These are phyloP conservation scores for Phoma sp. DNA, from an alignment of 2,329 filamentous ascomycete species.

Conservation along the genomic window DNA sequence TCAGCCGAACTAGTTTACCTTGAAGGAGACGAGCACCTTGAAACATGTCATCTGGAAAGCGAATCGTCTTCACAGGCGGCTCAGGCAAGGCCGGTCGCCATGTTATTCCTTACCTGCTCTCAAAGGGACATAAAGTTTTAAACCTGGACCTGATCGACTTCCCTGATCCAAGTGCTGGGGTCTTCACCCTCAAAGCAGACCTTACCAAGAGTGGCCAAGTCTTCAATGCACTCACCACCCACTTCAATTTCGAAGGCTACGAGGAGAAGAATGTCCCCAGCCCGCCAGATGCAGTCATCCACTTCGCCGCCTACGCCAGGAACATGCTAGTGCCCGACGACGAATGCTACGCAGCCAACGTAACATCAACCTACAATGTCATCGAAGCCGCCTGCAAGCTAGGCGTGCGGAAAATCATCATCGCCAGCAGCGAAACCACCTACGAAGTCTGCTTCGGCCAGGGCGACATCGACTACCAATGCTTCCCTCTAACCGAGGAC, in stretches of 20 bases:
- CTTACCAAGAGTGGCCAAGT: constrained; percentile 64
- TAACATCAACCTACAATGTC: constrained; percentile 66
- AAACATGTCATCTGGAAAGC: constrained; percentile 46
- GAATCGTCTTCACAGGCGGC: constrained; percentile 57
- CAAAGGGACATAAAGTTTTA: constrained; percentile 60
- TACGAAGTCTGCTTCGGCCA: constrained; percentile 70
- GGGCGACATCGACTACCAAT: constrained; percentile 63
- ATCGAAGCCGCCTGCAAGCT: constrained; percentile 69
- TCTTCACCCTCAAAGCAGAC: constrained; percentile 64
- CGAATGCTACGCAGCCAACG: constrained; percentile 65
- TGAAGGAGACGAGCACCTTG: not conserved
- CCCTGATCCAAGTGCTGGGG: constrained; percentile 51
- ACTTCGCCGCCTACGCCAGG: constrained; percentile 65
- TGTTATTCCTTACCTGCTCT: constrained; percentile 61
- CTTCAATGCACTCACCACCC: constrained; percentile 62
- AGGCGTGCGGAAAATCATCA: constrained; percentile 67
- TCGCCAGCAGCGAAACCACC: constrained; percentile 65
- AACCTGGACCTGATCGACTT: constrained; percentile 63
- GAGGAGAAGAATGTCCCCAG: constrained; percentile 52
- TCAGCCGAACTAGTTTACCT: not conserved
- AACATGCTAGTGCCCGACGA: constrained; percentile 69
- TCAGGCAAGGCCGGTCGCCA: constrained; percentile 61
- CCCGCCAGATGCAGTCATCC: constrained; percentile 67
- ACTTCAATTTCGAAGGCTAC: constrained; percentile 63
- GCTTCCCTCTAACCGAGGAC: constrained; percentile 67